A percentile compares a stretch with the other conserved stretches of the same genome.
Conservation (phyloP, 148 eudicot genomes). For the Fallopia convolvulus region DNA sequence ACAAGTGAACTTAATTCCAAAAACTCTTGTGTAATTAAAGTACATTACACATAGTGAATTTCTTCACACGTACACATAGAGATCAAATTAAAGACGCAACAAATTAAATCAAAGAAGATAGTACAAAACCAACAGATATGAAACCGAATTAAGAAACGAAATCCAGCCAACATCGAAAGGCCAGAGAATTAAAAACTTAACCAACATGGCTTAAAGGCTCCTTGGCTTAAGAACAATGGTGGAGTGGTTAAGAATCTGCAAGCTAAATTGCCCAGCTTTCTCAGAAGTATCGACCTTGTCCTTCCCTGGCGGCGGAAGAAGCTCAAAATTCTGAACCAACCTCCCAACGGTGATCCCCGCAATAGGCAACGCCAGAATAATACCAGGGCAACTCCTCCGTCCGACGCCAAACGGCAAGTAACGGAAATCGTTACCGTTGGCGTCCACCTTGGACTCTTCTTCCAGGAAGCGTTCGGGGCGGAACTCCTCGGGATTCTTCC, state of each 20-base stretch:
- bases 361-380: conserved; percentile 60
- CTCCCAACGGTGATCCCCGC: conserved; percentile 34
- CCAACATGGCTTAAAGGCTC: not conserved
- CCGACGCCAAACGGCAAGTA: conserved; percentile 66
- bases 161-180: too few relatives aligned
- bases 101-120: too few relatives aligned
- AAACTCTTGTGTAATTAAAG: too few relatives aligned
- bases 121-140: too few relatives aligned
- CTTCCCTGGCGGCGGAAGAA: conserved; percentile 34
- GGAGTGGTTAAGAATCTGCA: conserved; percentile 56
- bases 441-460: conserved; percentile 46
- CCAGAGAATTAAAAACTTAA: too few relatives aligned
- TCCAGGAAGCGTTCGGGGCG: conserved; percentile 61
- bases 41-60: too few relatives aligned
- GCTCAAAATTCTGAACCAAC: conserved; percentile 42
- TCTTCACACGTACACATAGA: too few relatives aligned
- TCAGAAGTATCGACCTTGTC: conserved; percentile 42
- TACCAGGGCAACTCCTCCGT: conserved; percentile 72
- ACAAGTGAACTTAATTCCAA: too few relatives aligned
- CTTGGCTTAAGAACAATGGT: conserved; percentile 22
- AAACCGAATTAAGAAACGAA: too few relatives aligned
- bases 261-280: conserved; percentile 64
- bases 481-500: conserved; percentile 47
- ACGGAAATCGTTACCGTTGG: conserved; percentile 50
- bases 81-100: too few relatives aligned